These are phyloP conservation scores for Scenedesmus sp. DNA, from an alignment of 163 green algal genomes.

Conservation along the genomic window DNA sequence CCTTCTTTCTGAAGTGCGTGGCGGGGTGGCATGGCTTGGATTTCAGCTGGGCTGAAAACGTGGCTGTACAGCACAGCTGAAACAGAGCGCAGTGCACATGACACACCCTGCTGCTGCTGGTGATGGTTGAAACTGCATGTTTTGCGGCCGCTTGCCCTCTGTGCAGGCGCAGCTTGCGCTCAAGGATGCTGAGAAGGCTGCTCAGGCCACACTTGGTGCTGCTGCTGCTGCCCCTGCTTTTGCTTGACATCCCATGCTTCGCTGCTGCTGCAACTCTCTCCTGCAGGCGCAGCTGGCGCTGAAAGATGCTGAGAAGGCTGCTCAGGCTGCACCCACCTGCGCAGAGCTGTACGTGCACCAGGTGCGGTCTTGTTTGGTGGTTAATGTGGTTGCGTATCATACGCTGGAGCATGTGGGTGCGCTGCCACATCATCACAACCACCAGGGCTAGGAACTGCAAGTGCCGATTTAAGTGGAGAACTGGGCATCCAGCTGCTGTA, in stretches of 20 bases:
- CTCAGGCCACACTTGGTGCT: conserved; percentile 22
- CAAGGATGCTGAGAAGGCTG: conserved; percentile 57
- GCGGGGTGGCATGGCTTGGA: too few species aligned
- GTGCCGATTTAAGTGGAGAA: too few species aligned
- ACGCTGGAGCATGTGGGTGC: neutral
- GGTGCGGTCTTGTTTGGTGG: conserved; percentile 16
- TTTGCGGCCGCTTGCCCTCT: neutral
- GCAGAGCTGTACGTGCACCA: conserved; percentile 45
- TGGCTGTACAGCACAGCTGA: too few species aligned
- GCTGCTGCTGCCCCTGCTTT: neutral
- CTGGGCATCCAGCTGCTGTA: too few species aligned
- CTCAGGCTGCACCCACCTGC: conserved; percentile 40
- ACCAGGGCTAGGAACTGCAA: too few species aligned
- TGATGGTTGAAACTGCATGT: conserved; percentile 56
- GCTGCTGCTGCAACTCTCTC: too few species aligned
- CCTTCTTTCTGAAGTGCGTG: too few species aligned
- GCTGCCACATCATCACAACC: too few species aligned
- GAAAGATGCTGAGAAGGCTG: conserved; percentile 60
- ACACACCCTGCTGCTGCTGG: neutral
- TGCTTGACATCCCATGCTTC: too few species aligned
- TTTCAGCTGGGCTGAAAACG: too few species aligned
- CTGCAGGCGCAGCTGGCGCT: conserved; percentile 44
- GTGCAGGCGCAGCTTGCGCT: conserved; percentile 31
- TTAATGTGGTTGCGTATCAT: too few species aligned
- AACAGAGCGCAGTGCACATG: too few species aligned